These are phyloP conservation scores for Aspergillus brasiliensis DNA, from an alignment of 2,329 filamentous ascomycete species.

Conservation along the genomic window DNA sequence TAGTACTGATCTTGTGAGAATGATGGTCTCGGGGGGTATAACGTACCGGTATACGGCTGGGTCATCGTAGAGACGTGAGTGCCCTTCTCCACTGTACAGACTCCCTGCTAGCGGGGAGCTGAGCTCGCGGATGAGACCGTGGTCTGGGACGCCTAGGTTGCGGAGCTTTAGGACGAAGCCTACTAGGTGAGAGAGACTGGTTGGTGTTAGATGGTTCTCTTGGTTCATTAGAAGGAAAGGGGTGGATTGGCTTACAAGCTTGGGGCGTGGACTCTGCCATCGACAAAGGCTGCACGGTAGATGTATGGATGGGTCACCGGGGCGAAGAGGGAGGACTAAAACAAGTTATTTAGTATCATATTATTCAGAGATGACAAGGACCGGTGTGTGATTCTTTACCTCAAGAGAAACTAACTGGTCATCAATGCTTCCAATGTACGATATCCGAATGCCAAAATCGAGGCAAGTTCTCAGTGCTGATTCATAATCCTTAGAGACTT, in stretches of 20 bases:
- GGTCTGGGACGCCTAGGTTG: conserved; percentile 89
- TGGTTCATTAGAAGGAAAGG: neutral
- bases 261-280: conserved; percentile 85
- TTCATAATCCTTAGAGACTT: conserved; percentile 80
- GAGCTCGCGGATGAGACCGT: conserved; percentile 88
- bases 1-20: conserved; percentile 5
- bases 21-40: no score
- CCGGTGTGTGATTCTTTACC: conserved; percentile 48
- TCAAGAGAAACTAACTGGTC: conserved; percentile 95
- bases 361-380: neutral
- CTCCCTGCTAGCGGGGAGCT: conserved; percentile 86
- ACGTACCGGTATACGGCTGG: conserved; percentile 75
- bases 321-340: conserved; percentile 78
- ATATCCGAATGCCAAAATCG: conserved; percentile 76
- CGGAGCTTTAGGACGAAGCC: conserved; percentile 92
- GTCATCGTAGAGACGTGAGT: conserved; percentile 92
- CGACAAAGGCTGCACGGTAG: conserved; percentile 92
- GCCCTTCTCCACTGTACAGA: conserved; percentile 87
- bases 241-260: conserved; percentile 67
- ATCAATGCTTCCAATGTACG: conserved; percentile 92
- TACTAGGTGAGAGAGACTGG: conserved; percentile 79
- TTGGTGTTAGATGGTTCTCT: conserved; percentile 13
- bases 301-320: conserved; percentile 88
- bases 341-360: neutral
- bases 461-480: conserved; percentile 73